Conservation (phyloP, 768 basidiomycete species). For the Phallus indusiatus region DNA sequence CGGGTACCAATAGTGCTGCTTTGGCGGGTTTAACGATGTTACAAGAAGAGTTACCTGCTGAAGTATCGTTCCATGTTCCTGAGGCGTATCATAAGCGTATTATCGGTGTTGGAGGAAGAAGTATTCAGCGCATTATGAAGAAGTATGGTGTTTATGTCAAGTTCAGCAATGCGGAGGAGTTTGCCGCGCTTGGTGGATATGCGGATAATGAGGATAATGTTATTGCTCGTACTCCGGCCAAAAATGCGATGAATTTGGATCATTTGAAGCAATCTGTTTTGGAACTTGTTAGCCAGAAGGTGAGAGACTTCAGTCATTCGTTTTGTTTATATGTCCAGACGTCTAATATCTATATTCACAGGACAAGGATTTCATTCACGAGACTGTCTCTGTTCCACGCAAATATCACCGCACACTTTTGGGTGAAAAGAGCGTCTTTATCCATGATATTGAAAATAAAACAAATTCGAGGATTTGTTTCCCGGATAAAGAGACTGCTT, state of each 20-base stretch:
- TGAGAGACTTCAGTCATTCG: constrained; percentile 23
- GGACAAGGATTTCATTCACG: constrained; percentile 96
- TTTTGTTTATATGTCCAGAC: constrained; percentile 2
- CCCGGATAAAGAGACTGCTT: constrained; percentile 90
- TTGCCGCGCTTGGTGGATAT: constrained; percentile 88
- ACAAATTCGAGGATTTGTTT: constrained; percentile 90
- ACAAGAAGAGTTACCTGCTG: constrained; percentile 96
- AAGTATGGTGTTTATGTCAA: constrained; percentile 99
- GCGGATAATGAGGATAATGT: constrained; percentile 98
- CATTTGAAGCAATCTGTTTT: constrained; percentile 93
- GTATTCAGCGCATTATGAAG: constrained; percentile 99
- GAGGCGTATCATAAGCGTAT: constrained; percentile 98
- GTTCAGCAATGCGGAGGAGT: constrained; percentile 97
- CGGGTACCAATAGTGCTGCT: constrained; percentile 75
- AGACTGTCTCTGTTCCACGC: constrained; percentile 87
- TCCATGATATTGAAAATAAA: constrained; percentile 93
- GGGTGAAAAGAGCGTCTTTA: constrained; percentile 95
- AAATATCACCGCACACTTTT: constrained; percentile 91
- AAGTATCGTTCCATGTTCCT: constrained; percentile 97
- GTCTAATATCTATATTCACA: constrained; percentile 21
- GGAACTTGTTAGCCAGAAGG: constrained; percentile 97
- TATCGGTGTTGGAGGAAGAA: constrained; percentile 95
- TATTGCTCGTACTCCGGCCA: constrained; percentile 93
- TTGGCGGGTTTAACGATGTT: constrained; percentile 81
- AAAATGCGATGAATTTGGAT: constrained; percentile 92